Base-by-base conservation (phyloP, 306 rosid species). In the Lathyrus sativus region DNA sequence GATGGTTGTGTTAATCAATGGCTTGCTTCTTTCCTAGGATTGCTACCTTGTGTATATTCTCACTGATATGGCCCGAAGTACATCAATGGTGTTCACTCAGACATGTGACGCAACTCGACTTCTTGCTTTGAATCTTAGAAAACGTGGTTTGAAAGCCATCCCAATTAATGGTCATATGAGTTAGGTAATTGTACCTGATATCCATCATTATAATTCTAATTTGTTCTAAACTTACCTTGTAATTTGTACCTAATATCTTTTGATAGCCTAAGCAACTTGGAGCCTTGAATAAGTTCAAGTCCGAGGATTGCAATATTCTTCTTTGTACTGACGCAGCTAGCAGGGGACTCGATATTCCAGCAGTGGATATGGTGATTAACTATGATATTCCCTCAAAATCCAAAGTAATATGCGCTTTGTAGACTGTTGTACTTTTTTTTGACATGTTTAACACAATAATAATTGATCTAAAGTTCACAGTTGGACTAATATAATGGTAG, bases 261-360 rank as follows among this genome's bases (percentile, higher is more conserved):
- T 81, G 79, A 71, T 77, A 92, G 98, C 19, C 91, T 15, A 89
- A 88, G 82, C 81, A 96, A 70, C 87, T n/a, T n/a, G n/a, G n/a
- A n/a, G n/a, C n/a, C n/a, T n/a, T n/a, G n/a, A n/a, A n/a, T n/a
- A n/a, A n/a, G 77, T 92, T 92, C 85, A 92, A 87, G 84, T 86
- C 95, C 6, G 96, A 96, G 29, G 83, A 81, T 29, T 83, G 87
- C 81, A 92, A 87, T 74, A 79, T 84, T 70, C 95, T 92, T 67
- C 74, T 92, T 45, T 88, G 96, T 80, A 92, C 98, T 24, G 96
- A 92, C 46, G 96, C 86, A 74, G 96, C 96, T 35, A 89, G 98
- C 74, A 83, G 96, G 82, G 96, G 98, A 66, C 80, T 92, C 48
- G 98, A 92, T 80, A 88, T 86, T 53, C 96, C 96, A 18, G 62